phyloP scores from a whole-genome alignment of 129 eudicot species.

The Flaveria bidentis region DNA sequence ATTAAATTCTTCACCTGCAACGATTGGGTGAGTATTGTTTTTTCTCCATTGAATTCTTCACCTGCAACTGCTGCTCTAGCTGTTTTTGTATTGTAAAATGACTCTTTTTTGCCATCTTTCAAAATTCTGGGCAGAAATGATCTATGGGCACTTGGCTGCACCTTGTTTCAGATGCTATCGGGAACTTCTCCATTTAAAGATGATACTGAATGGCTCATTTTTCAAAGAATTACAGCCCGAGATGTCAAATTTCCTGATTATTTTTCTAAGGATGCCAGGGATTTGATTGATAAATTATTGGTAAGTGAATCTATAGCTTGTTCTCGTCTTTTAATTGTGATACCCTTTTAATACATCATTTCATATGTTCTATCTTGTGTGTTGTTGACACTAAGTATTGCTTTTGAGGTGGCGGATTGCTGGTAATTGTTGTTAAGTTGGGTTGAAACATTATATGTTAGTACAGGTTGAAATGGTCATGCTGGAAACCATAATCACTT shows the following conservation, averaged over 20 bases:
- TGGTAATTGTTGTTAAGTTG: neutral
- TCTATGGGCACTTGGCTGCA: slow-evolving; percentile 99
- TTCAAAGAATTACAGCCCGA: slow-evolving; percentile 86
- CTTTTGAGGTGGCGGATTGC: neutral
- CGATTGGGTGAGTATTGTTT: slow-evolving; percentile 70
- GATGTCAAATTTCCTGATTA: slow-evolving; percentile 87
- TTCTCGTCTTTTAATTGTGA: neutral
- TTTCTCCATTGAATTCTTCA: neutral
- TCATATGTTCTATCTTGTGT: neutral
- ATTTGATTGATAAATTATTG: slow-evolving; percentile 81
- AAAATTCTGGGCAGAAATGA: slow-evolving; percentile 66
- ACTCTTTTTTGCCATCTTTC: slow-evolving; percentile 7
- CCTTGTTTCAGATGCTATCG: slow-evolving; percentile 98
- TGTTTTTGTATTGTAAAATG: slow-evolving; percentile 24
- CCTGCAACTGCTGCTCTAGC: slow-evolving; percentile 8
- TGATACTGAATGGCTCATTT: slow-evolving; percentile 96
- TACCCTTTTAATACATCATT: neutral
- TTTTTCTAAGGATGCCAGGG: slow-evolving; percentile 77
- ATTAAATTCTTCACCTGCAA: slow-evolving; percentile 85
- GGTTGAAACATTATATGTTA: neutral
- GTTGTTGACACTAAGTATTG: neutral
- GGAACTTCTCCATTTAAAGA: slow-evolving; percentile 98
- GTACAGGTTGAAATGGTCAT: neutral
- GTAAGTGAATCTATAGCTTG: slow-evolving; percentile 36
- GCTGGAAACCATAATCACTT: neutral